Evolutionary conservation across 192 early-diverging fungal species (phyloP).

Genomic region (Coemansia sp.): DNA sequence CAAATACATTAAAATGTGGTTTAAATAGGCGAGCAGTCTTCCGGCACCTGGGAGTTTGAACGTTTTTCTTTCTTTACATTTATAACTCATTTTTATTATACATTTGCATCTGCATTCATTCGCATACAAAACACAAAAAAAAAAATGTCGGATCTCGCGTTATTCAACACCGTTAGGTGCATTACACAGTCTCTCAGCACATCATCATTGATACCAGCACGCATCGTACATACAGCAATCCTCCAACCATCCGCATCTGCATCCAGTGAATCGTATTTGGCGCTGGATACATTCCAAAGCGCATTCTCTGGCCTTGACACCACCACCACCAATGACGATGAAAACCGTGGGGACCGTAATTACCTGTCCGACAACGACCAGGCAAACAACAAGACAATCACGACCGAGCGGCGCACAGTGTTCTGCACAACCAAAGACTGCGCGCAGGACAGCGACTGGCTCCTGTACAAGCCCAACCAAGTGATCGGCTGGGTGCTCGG

Average conservation of each 20-base stretch:
- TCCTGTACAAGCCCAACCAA: slow-evolving; percentile 12
- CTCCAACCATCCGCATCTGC: not conserved
- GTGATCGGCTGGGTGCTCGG: slow-evolving; percentile 18
- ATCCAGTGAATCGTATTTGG: not conserved
- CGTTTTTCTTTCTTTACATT: not conserved
- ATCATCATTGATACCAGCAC: not conserved
- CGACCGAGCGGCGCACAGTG: not conserved
- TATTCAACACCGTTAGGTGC: slow-evolving; percentile 6
- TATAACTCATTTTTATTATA: not conserved
- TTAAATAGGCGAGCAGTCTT: too few relatives aligned
- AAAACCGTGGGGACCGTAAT: too few relatives aligned
- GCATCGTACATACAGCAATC: slow-evolving; percentile 12
- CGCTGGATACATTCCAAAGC: not conserved
- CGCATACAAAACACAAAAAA: not conserved
- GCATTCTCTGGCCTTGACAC: not conserved
- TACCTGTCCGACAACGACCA: too few relatives aligned
- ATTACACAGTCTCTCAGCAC: not conserved
- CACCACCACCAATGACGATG: too few relatives aligned
- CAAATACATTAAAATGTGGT: too few relatives aligned
- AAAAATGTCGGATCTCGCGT: not conserved
- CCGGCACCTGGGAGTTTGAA: too few relatives aligned
- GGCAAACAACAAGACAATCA: not conserved
- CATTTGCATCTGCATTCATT: not conserved
- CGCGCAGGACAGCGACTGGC: slow-evolving; percentile 17
- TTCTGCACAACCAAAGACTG: slow-evolving; percentile 9